Percentiles rank a stretch among this genome's conserved stretches.
Evolutionary conservation across 306 rosid genomes (phyloP).

Genomic region (Hippophae rhamnoides): DNA sequence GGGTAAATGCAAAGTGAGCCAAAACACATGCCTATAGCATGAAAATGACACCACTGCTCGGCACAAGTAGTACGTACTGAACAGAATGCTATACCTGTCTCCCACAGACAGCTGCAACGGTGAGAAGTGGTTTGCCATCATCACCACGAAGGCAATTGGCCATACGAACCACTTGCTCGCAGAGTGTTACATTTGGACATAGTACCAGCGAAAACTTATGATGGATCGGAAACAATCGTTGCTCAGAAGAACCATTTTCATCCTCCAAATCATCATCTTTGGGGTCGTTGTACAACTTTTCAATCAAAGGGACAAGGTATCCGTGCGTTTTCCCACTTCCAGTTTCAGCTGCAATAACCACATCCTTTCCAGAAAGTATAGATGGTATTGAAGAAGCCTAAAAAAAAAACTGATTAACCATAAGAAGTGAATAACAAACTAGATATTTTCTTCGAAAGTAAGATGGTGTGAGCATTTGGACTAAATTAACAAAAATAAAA

Average conservation of each 20-base stretch:
- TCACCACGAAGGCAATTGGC: conserved; percentile 61
- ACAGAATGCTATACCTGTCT: conserved; percentile 52
- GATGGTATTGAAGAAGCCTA: conserved; percentile 87
- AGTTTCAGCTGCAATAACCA: conserved; percentile 88
- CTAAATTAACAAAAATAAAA: not conserved
- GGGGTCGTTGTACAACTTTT: conserved; percentile 33
- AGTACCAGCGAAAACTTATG: conserved; percentile 52
- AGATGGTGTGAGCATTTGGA: too few species aligned
- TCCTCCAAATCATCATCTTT: conserved; percentile 20
- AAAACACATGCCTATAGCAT: not conserved
- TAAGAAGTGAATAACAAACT: not conserved
- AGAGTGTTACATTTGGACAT: conserved; percentile 85
- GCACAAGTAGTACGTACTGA: not conserved
- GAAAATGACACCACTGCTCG: not conserved
- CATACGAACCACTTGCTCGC: conserved; percentile 86
- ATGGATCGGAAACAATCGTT: conserved; percentile 18
- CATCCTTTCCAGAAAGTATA: conserved; percentile 71
- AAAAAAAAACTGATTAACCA: conserved; percentile 13
- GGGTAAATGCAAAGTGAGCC: conserved; percentile 4
- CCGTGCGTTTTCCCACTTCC: conserved; percentile 94
- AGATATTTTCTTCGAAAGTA: too few species aligned
- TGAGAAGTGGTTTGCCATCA: conserved; percentile 50
- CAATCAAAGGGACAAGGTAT: conserved; percentile 67
- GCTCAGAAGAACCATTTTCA: conserved; percentile 23
- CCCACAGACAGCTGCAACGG: conserved; percentile 72